phyloP scores from a whole-genome alignment of 148 eudicot species.

The Dysphania ambrosioides region DNA sequence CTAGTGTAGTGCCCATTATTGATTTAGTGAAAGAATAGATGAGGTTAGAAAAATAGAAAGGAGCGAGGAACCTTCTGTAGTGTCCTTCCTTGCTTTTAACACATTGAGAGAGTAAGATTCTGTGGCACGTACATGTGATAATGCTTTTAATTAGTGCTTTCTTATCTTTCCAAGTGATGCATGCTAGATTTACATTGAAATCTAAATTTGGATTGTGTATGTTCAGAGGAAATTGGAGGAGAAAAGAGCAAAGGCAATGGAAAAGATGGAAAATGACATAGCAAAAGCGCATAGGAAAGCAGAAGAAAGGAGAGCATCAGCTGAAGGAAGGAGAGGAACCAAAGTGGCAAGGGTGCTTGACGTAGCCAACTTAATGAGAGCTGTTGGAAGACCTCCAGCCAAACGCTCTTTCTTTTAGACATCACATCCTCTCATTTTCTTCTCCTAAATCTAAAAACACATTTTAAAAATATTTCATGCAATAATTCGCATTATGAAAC shows the following conservation, averaged over 20 bases:
- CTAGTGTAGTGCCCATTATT: too few relatives aligned
- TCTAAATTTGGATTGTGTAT: not conserved
- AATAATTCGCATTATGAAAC: not conserved
- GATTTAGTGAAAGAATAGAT: too few relatives aligned
- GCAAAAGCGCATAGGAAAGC: constrained; percentile 90
- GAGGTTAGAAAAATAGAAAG: too few relatives aligned
- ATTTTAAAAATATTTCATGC: not conserved
- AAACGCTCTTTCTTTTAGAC: constrained; percentile 68
- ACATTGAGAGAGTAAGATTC: too few relatives aligned
- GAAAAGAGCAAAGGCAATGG: constrained; percentile 77
- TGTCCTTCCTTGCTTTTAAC: too few relatives aligned
- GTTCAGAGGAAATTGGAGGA: constrained; percentile 87
- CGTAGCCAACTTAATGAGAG: constrained; percentile 70
- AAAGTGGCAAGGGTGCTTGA: constrained; percentile 77
- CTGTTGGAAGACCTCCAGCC: constrained; percentile 71
- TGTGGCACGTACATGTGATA: too few relatives aligned
- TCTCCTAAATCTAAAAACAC: not conserved
- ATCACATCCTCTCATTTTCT: not conserved
- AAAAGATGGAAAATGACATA: constrained; percentile 85
- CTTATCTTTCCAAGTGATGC: too few relatives aligned
- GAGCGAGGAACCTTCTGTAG: too few relatives aligned
- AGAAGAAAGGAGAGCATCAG: constrained; percentile 85
- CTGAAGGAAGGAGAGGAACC: constrained; percentile 87
- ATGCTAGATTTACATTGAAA: too few relatives aligned
- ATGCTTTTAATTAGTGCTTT: too few relatives aligned